Percentiles rank a stretch among this genome's conserved stretches.
phyloP scores from a whole-genome alignment of 441 rosid genomes.

The Populus hybrid region DNA sequence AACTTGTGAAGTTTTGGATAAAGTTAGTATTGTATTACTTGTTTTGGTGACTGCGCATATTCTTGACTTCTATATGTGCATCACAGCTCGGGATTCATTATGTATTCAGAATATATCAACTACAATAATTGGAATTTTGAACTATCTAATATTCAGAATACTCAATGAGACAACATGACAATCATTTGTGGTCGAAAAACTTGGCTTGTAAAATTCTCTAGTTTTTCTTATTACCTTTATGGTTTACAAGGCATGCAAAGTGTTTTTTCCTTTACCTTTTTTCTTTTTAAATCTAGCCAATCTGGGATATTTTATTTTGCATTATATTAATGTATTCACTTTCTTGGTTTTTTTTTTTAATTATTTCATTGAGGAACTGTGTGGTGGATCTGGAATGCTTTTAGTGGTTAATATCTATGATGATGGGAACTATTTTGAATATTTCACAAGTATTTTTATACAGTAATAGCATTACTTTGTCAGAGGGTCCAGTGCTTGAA shows the following conservation, averaged over 20 bases:
- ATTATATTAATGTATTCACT: background rate
- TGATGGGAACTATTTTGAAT: conserved; percentile 4
- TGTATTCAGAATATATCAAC: background rate
- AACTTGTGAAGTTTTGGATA: background rate
- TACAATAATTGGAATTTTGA: too few relatives aligned
- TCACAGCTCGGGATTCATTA: background rate
- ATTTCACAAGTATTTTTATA: conserved; percentile 12
- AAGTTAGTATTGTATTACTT: background rate
- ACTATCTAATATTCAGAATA: too few relatives aligned
- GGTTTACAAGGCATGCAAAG: background rate
- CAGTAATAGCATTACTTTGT: conserved; percentile 19
- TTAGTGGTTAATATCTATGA: background rate
- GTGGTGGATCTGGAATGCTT: conserved; percentile 2
- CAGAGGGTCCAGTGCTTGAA: conserved; percentile 80
- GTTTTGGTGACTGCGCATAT: background rate
- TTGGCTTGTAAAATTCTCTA: too few relatives aligned
- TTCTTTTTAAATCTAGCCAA: background rate
- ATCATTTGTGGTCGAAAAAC: too few relatives aligned
- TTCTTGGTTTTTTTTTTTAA: background rate
- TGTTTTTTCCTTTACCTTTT: too few relatives aligned
- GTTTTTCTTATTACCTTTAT: background rate
- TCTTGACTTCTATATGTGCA: background rate
- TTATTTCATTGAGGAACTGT: background rate
- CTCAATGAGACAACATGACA: too few relatives aligned
- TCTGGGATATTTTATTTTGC: background rate